These are phyloP conservation scores for Irpex lacteus DNA, from an alignment of 1,284 basidiomycete species.

Conservation along the genomic window DNA sequence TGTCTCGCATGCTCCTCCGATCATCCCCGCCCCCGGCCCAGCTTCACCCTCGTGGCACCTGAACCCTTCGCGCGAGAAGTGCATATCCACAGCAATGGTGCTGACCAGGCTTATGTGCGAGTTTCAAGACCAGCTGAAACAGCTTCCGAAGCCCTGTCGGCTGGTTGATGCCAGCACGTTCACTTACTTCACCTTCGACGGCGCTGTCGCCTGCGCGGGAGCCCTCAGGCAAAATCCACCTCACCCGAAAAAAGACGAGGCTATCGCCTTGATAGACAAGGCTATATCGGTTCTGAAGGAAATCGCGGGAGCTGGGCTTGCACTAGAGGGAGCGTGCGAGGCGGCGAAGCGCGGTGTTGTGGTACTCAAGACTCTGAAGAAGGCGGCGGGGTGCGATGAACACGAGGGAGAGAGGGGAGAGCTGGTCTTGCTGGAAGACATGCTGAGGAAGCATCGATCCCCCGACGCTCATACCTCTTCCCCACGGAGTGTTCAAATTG, in stretches of 20 bases:
- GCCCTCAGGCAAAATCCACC: constrained; percentile 27
- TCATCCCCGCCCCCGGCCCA: constrained; percentile 16
- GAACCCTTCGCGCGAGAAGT: constrained; percentile 26
- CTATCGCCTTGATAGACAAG: constrained; percentile 22
- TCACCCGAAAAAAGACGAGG: constrained; percentile 23
- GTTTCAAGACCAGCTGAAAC: constrained; percentile 14
- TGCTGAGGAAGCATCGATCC: constrained; percentile 4
- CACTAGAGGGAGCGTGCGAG: constrained; percentile 20
- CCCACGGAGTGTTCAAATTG: background rate
- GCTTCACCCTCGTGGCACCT: background rate
- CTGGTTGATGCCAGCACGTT: constrained; percentile 19
- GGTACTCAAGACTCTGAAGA: constrained; percentile 22
- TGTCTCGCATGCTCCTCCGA: constrained; percentile 23
- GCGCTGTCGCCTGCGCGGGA: constrained; percentile 28
- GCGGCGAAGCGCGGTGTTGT: constrained; percentile 20
- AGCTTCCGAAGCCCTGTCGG: constrained; percentile 1
- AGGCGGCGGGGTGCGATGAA: constrained; percentile 23
- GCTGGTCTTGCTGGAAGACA: constrained; percentile 11
- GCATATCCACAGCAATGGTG: constrained; percentile 27
- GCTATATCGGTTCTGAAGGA: constrained; percentile 20
- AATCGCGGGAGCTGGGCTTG: constrained; percentile 9
- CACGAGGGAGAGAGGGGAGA: constrained; percentile 13
- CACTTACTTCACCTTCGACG: constrained; percentile 32
- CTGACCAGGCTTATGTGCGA: constrained; percentile 22
- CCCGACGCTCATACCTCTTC: background rate